Base-by-base conservation (phyloP, 108 stramenopile genomes). In the Skeletonema tropicum region DNA sequence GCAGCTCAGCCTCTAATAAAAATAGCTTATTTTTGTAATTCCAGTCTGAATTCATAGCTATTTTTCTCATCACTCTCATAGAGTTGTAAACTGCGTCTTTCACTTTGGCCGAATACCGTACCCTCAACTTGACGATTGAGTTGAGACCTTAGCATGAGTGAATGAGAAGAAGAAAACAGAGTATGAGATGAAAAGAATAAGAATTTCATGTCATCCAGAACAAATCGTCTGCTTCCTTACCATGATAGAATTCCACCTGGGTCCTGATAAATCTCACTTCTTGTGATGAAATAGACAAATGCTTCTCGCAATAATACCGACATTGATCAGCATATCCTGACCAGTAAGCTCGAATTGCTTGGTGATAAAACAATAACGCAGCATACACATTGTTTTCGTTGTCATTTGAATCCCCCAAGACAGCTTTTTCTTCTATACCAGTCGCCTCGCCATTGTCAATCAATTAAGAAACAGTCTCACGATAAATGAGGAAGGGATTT, bases 1-100 rank as follows among this genome's bases (percentile, higher is more conserved):
- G n/a, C n/a, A n/a, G n/a, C n/a, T n/a, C n/a, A n/a, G n/a, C n/a
- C n/a, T n/a, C n/a, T n/a, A n/a, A n/a, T n/a, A n/a, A n/a, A n/a
- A n/a, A 32, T 12, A 69, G 52, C 57, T 79, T 77, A n/a, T 70
- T 70, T 57, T 33, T 4, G 52, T 64, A 77, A 21, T 77, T 77
- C 69, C 52, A 70, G 2, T 39, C 31, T 0, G 76, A 77, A 21
- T 48, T 55, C 68, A 7, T 0, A 9, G 26, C 26, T 2, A 29
- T 1, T 29, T 29, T 29, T 29, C 35, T 15, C 12, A 76, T 23
- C 8, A 26, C 48, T 10, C 15, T 1, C 0, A 76, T 55, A 25
- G 75, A 46, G 1, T 52, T 30, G 12, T 61, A 41, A 9, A 63
- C 5, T 23, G 1, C 36, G 21, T 36, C 33, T 38, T 38, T 36